A percentile compares a stretch with the other conserved stretches of the same genome.
Evolutionary conservation across 805 yeast genomes (phyloP).

Genomic region (Sugiyamaella valdiviana): DNA sequence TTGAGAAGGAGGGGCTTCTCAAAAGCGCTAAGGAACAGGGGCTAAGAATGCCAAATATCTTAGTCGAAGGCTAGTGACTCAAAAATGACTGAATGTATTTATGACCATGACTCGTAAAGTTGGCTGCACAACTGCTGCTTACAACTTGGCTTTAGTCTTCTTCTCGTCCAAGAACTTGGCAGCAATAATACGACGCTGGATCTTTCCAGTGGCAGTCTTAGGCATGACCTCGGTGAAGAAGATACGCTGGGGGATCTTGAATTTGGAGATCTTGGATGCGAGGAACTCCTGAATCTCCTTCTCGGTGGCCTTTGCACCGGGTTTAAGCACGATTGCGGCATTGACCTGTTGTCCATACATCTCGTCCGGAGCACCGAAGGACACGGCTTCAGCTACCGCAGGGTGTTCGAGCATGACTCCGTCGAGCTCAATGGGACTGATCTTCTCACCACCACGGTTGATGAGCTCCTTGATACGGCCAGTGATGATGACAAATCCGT

Average conservation of each 20-base stretch:
- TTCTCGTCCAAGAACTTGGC: constrained; percentile 32
- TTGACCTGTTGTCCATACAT: constrained; percentile 67
- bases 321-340: constrained; percentile 58
- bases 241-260: constrained; percentile 55
- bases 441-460: constrained; percentile 74
- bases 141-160: constrained; percentile 18
- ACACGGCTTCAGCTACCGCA: constrained; percentile 61
- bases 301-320: constrained; percentile 35
- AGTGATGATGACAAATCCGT: constrained; percentile 54
- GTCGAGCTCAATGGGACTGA: constrained; percentile 67
- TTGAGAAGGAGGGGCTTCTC: not conserved
- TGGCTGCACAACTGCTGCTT: not conserved
- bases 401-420: constrained; percentile 54
- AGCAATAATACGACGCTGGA: constrained; percentile 62
- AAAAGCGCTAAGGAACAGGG: not conserved
- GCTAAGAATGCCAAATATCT: too few species aligned
- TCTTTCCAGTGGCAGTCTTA: constrained; percentile 73
- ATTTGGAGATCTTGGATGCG: constrained; percentile 43
- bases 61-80: not conserved
- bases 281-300: constrained; percentile 45
- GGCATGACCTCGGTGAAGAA: constrained; percentile 58
- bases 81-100: not conserved
- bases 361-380: constrained; percentile 60
- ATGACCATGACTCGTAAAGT: not conserved
- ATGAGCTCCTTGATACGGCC: constrained; percentile 71